Conservation (phyloP, 352 stramenopile genomes). For the Phytophthora cryptogea region DNA sequence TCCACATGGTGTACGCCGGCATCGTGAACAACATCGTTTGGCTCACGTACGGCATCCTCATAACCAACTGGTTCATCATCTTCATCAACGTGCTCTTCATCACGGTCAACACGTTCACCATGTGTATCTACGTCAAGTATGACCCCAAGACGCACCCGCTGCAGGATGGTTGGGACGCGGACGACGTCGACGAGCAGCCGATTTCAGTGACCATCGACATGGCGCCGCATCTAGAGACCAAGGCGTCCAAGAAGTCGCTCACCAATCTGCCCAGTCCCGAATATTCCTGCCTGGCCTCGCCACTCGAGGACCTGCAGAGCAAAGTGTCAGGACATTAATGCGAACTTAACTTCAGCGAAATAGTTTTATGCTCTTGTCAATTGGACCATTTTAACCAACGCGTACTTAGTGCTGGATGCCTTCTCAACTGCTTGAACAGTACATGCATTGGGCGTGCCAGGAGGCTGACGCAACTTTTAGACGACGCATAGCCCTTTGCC, state of each 20-base stretch:
- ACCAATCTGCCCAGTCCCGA: conserved; percentile 28
- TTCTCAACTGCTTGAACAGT: too few relatives aligned
- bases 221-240: conserved; percentile 10
- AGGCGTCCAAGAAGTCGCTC: conserved; percentile 24
- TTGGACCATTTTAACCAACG: too few relatives aligned
- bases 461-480: too few relatives aligned
- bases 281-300: conserved; percentile 22
- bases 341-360: conserved; percentile 21
- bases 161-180: conserved; percentile 22
- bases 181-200: conserved; percentile 4
- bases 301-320: conserved; percentile 10
- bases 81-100: conserved; percentile 45
- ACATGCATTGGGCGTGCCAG: too few relatives aligned
- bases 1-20: conserved; percentile 51
- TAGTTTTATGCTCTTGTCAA: background rate
- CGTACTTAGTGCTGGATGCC: too few relatives aligned
- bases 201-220: conserved; percentile 23
- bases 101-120: conserved; percentile 32
- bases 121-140: conserved; percentile 36
- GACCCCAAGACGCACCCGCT: conserved; percentile 31
- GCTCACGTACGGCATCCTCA: conserved; percentile 47
- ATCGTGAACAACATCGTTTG: conserved; percentile 55
- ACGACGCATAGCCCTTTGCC: too few relatives aligned
- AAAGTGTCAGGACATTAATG: conserved; percentile 5
- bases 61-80: conserved; percentile 43